These are phyloP conservation scores for Cercospora sp. DNA, from an alignment of 2,329 filamentous ascomycete genomes.

Conservation along the genomic window DNA sequence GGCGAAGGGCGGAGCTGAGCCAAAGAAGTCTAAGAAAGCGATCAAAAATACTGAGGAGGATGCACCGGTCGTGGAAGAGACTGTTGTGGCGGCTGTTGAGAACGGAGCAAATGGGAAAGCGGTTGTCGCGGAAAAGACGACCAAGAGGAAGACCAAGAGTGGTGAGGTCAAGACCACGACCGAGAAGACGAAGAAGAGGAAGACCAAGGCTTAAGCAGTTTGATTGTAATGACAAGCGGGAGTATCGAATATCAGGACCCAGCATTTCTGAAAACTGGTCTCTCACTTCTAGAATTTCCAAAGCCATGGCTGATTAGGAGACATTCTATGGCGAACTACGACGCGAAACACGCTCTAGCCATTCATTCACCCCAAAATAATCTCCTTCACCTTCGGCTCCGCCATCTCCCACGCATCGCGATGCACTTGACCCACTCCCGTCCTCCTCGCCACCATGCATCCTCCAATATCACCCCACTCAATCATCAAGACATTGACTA, in stretches of 20 bases:
- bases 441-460: not conserved
- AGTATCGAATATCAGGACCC: not conserved
- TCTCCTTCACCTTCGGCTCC: not conserved
- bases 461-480: not conserved
- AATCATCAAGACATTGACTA: not conserved
- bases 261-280: not conserved
- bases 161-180: constrained; percentile 12
- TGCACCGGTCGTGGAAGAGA: constrained; percentile 21
- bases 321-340: no score
- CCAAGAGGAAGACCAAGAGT: constrained; percentile 26
- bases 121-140: constrained; percentile 23
- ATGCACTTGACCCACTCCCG: not conserved
- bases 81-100: constrained; percentile 12
- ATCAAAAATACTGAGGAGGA: constrained; percentile 17
- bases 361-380: not conserved
- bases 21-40: constrained; percentile 32
- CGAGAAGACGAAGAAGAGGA: constrained; percentile 25
- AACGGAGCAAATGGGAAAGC: constrained; percentile 6
- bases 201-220: constrained; percentile 19
- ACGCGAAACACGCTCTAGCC: no score
- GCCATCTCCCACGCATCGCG: not conserved
- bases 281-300: no score
- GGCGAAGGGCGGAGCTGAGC: constrained; percentile 33
- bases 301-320: no score
- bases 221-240: not conserved